phyloP scores from a whole-genome alignment of 257 asterid species.

The Nemophila menziesii region DNA sequence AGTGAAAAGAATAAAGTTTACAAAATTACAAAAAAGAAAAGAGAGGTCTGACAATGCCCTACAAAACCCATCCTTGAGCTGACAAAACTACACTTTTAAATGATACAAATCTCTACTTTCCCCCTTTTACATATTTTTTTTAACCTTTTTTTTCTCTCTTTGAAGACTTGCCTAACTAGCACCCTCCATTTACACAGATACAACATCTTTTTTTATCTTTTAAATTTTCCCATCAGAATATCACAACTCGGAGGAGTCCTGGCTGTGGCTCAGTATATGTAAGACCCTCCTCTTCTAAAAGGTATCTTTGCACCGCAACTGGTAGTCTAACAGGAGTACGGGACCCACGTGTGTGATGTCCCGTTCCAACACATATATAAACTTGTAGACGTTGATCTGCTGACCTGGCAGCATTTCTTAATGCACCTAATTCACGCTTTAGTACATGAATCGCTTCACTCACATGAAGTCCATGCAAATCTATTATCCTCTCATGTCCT shows the following conservation, averaged over 20 bases:
- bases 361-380: slow-evolving; percentile 92
- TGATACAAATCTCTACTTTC: slow-evolving; percentile 1
- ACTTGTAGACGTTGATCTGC: slow-evolving; percentile 68
- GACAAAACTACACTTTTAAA: background rate
- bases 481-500: slow-evolving; percentile 69
- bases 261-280: slow-evolving; percentile 90
- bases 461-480: slow-evolving; percentile 91
- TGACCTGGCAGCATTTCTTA: slow-evolving; percentile 72
- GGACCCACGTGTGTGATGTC: slow-evolving; percentile 88
- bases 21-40: slow-evolving; percentile 1
- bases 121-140: slow-evolving; percentile 1
- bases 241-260: slow-evolving; percentile 68
- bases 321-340: slow-evolving; percentile 90
- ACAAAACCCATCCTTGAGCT: background rate
- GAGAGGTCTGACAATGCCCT: background rate
- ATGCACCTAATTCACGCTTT: slow-evolving; percentile 68
- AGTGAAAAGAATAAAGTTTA: background rate
- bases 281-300: slow-evolving; percentile 85
- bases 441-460: slow-evolving; percentile 90
- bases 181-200: slow-evolving; percentile 1
- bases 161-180: slow-evolving; percentile 1
- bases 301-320: slow-evolving; percentile 77
- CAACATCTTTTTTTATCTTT: background rate
- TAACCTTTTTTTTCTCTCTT: background rate
- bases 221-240: slow-evolving; percentile 29